Conservation (phyloP, 495 filamentous ascomycete species). For the Corynascus novoguineensis region DNA sequence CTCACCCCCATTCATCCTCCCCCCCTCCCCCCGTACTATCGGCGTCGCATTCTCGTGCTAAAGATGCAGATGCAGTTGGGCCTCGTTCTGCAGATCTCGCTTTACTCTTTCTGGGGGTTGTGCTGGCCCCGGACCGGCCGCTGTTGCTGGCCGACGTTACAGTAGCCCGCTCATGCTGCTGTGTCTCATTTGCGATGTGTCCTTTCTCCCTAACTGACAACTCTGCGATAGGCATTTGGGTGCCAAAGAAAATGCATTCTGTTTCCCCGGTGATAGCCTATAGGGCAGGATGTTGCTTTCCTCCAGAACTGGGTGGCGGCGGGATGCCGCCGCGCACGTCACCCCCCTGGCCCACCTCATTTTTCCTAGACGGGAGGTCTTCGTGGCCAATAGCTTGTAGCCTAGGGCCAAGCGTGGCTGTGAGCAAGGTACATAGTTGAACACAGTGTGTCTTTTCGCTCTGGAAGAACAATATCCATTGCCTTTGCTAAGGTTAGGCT, state of each 20-base stretch:
- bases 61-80: slow-evolving; percentile 14
- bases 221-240: background rate
- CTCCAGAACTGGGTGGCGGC: background rate
- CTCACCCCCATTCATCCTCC: background rate
- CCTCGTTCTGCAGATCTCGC: slow-evolving; percentile 7
- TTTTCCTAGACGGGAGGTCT: background rate
- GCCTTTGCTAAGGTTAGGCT: background rate
- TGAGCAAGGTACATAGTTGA: background rate
- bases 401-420: background rate
- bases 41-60: slow-evolving; percentile 1
- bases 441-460: background rate
- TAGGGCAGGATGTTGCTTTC: background rate
- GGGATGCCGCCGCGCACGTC: background rate
- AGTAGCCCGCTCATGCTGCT: background rate
- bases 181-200: background rate
- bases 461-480: background rate
- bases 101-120: slow-evolving; percentile 9
- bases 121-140: background rate
- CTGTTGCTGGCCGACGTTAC: background rate
- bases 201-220: background rate
- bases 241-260: background rate
- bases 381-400: background rate
- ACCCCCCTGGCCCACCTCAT: slow-evolving; percentile 2
- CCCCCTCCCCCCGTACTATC: background rate
- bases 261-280: background rate